phyloP scores from a whole-genome alignment of 2,329 filamentous ascomycete species.

The Neofusicoccum parvum region DNA sequence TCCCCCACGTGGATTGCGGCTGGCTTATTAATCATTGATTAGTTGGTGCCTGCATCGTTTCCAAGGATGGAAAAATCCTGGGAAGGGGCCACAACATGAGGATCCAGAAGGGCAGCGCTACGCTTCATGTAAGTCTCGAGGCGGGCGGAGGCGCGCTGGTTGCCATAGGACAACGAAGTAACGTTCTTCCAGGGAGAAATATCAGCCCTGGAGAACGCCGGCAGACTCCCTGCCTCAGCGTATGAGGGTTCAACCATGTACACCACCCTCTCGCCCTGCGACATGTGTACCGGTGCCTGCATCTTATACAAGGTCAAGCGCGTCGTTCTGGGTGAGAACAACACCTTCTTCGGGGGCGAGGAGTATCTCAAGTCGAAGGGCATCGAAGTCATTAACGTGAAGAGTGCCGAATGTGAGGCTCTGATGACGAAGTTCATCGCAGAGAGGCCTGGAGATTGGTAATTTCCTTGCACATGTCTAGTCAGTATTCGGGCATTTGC shows the following conservation, averaged over 20 bases:
- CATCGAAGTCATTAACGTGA: constrained; percentile 72
- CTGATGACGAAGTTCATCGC: constrained; percentile 74
- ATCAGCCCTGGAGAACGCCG: constrained; percentile 72
- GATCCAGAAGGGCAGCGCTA: constrained; percentile 70
- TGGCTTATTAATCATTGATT: constrained; percentile 24
- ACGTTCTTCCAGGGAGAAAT: constrained; percentile 65
- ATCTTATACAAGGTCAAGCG: constrained; percentile 73
- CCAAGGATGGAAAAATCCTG: constrained; percentile 68
- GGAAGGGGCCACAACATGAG: constrained; percentile 76
- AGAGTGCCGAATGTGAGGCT: constrained; percentile 65
- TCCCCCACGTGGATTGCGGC: neutral
- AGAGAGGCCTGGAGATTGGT: constrained; percentile 74
- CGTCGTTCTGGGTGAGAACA: constrained; percentile 74
- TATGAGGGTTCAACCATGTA: constrained; percentile 80
- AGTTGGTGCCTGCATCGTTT: constrained; percentile 64
- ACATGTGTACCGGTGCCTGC: constrained; percentile 81
- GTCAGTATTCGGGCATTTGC: neutral
- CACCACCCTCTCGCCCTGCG: constrained; percentile 76
- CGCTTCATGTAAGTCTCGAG: constrained; percentile 63
- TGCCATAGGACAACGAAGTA: constrained; percentile 5
- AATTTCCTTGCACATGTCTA: constrained; percentile 19
- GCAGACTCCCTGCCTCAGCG: constrained; percentile 67
- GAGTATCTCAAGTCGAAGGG: constrained; percentile 67
- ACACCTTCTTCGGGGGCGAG: constrained; percentile 73
- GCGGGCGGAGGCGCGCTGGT: constrained; percentile 17